Base-by-base conservation (phyloP, 169 alveolate species). In the Eimeria maxima region DNA sequence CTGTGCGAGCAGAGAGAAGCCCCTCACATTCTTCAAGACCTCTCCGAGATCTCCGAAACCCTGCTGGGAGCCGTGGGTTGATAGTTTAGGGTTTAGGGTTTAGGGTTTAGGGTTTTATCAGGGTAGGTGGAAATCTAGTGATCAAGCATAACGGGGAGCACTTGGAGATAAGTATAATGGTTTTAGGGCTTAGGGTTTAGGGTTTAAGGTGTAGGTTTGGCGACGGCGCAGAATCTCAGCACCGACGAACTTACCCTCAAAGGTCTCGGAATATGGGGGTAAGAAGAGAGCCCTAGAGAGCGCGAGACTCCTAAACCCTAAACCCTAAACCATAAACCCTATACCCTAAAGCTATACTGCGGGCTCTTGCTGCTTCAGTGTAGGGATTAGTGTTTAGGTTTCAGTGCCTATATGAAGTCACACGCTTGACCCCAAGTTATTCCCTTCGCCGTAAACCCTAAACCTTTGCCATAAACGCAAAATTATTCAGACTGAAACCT, bases 241-340 rank as follows among this genome's bases (percentile, higher is more conserved):
- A 45, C 24, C 14, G 89, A 78, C 55, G 89, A 78, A 78, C 6
- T 20, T 8, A 78, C 89, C 44, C 89, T 78, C 0, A 65, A 67
- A 24, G 89, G 67, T 44, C 89, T 78, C 55, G 89, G 89, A 42
- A 78, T 78, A n/a, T 78, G 89, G 89, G 89, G 89, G 89, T 78
- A 47, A 2, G 74, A 7, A 5, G 13, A 24, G 3, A 42, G 74
- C 13, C 20, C 20, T 24, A 24, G 42, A 38, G 74, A 0, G 60
- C 60, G 3, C 60, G 16, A 14, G 2, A 11, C 16, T 7, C 16
- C 60, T 11, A 53, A 53, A 53, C 60, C 60, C 60, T 53, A 14
- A 53, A 14, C 38, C 38, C 38, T 1, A 33, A 33, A 33, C 38
- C 38, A 0, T 33, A 33, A 33, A 33, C n/a, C n/a, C n/a, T n/a